These are phyloP conservation scores for Cotoneaster glaucophyllus DNA, from an alignment of 306 rosid genomes.

Conservation along the genomic window DNA sequence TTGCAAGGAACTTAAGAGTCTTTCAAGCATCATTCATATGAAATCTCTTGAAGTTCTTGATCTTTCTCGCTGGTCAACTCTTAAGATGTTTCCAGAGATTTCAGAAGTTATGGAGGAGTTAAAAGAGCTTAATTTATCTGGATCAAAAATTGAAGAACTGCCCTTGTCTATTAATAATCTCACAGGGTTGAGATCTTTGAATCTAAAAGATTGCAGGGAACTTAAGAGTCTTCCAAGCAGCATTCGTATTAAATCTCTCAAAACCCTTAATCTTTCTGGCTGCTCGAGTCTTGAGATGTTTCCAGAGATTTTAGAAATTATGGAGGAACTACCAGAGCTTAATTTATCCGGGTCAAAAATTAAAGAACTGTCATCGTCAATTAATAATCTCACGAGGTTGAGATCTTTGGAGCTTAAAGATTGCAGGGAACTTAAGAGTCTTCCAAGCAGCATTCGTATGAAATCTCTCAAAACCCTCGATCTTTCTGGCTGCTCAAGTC, in stretches of 20 bases:
- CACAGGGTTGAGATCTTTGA: neutral
- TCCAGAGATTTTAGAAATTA: too few species aligned
- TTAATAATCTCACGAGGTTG: too few species aligned
- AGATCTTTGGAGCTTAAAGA: too few species aligned
- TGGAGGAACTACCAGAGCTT: too few species aligned
- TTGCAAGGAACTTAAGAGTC: neutral
- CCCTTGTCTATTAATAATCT: neutral
- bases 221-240: neutral
- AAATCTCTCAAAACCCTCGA: neutral
- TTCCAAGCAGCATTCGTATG: neutral
- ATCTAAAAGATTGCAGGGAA: neutral
- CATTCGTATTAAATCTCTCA: neutral
- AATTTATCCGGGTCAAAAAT: too few species aligned
- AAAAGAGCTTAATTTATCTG: neutral
- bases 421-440: neutral
- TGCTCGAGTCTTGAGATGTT: too few species aligned
- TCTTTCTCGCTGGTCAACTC: neutral
- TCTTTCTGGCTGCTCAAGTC: neutral
- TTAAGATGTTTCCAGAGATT: neutral
- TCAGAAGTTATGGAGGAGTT: neutral
- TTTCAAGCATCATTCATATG: neutral
- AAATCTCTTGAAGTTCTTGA: neutral
- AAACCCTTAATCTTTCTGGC: too few species aligned
- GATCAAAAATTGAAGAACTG: neutral
- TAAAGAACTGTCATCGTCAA: too few species aligned